Conservation (phyloP, 768 basidiomycete species). For the Clathrus columnatus region DNA sequence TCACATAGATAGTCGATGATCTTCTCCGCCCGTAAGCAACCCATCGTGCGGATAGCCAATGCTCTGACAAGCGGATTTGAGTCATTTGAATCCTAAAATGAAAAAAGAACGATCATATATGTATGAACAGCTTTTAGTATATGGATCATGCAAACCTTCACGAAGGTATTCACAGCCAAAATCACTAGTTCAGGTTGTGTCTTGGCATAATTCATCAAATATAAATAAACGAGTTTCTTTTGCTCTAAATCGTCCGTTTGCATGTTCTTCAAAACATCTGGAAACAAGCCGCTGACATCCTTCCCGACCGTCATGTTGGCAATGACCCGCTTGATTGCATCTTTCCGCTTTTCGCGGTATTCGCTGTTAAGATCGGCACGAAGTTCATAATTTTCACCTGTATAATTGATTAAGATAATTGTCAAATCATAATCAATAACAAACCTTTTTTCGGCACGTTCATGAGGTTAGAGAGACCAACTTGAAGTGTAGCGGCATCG, state of each 20-base stretch:
- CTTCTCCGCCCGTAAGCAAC: conserved; percentile 93
- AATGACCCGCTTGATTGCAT: conserved; percentile 96
- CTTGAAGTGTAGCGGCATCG: not conserved
- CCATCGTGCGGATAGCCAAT: conserved; percentile 96
- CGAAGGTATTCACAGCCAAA: conserved; percentile 97
- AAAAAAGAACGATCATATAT: not conserved
- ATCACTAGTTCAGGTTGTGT: conserved; percentile 99
- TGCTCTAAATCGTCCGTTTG: conserved; percentile 99
- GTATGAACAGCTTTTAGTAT: not conserved
- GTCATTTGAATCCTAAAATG: conserved; percentile 80
- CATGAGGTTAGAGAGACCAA: conserved; percentile 3
- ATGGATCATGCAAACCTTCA: conserved; percentile 45
- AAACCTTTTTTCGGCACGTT: conserved; percentile 21
- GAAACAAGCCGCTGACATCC: conserved; percentile 93
- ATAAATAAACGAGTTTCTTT: conserved; percentile 99
- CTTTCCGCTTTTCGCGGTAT: conserved; percentile 90
- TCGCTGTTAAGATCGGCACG: conserved; percentile 95
- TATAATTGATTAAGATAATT: conserved; percentile 22
- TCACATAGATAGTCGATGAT: conserved; percentile 98
- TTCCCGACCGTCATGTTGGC: conserved; percentile 99
- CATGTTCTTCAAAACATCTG: conserved; percentile 99
- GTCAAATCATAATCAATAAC: not conserved
- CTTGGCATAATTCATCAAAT: conserved; percentile 99
- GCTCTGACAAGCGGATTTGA: conserved; percentile 95
- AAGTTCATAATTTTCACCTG: conserved; percentile 97